phyloP scores from a whole-genome alignment of 768 basidiomycete genomes.

The Bullera alba region DNA sequence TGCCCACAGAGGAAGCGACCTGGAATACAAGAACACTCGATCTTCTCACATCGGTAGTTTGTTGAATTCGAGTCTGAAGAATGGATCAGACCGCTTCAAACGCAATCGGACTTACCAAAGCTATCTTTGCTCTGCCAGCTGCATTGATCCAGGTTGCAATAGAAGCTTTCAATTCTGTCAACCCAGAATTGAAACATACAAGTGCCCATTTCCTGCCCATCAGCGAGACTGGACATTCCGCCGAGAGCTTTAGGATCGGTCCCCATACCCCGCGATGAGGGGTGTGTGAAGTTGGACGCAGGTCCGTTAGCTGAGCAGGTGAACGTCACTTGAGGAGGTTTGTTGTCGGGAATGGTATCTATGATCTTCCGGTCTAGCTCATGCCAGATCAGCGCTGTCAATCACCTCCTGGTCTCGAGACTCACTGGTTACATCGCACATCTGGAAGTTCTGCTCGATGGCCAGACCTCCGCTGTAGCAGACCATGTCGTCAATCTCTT shows the following conservation, averaged over 20 bases:
- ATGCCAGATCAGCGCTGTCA: constrained; percentile 47
- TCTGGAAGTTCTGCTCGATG: constrained; percentile 91
- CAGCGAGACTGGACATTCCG: constrained; percentile 10
- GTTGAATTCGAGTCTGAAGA: constrained; percentile 62
- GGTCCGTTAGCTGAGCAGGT: constrained; percentile 55
- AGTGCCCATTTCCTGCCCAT: constrained; percentile 47
- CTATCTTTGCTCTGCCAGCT: constrained; percentile 39
- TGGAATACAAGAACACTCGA: constrained; percentile 88
- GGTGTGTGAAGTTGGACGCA: constrained; percentile 24
- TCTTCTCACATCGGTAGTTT: constrained; percentile 68
- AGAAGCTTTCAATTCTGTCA: constrained; percentile 87
- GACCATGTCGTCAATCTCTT: constrained; percentile 59
- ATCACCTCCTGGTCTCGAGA: constrained; percentile 68
- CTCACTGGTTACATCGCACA: constrained; percentile 97
- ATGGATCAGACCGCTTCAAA: constrained; percentile 41
- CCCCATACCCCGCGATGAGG: not conserved
- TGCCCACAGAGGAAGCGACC: constrained; percentile 92
- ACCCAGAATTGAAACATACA: constrained; percentile 99
- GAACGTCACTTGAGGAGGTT: constrained; percentile 91
- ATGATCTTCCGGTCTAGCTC: constrained; percentile 83
- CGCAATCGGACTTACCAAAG: constrained; percentile 14
- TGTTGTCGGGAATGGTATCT: constrained; percentile 77
- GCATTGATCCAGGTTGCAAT: constrained; percentile 77
- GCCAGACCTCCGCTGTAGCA: constrained; percentile 91
- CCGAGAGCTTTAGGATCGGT: constrained; percentile 14